Conservation (phyloP, 352 stramenopile genomes). For the Phytophthora melonis region DNA sequence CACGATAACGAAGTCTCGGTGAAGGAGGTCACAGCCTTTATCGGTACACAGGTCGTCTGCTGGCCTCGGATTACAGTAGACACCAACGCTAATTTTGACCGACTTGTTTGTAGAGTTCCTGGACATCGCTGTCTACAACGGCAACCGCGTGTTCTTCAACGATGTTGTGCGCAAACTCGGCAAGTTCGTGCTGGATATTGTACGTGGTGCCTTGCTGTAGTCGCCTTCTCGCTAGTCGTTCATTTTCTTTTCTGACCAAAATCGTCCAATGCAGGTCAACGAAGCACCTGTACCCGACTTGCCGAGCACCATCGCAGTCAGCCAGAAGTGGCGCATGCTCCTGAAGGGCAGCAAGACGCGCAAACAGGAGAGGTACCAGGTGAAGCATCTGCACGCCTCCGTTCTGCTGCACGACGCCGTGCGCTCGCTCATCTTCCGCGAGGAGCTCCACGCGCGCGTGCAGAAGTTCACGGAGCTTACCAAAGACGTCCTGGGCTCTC, state of each 20-base stretch:
- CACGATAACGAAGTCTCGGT: slow-evolving; percentile 47
- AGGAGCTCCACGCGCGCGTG: slow-evolving; percentile 66
- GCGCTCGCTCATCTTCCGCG: slow-evolving; percentile 62
- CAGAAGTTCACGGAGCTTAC: slow-evolving; percentile 60
- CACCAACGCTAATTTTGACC: not conserved
- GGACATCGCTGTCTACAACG: slow-evolving; percentile 58
- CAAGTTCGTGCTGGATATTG: slow-evolving; percentile 71
- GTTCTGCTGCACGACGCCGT: slow-evolving; percentile 62
- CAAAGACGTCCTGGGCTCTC: slow-evolving; percentile 6
- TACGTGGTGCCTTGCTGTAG: slow-evolving; percentile 25
- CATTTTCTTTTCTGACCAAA: not conserved
- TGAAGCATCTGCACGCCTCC: slow-evolving; percentile 63
- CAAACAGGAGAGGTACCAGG: slow-evolving; percentile 59
- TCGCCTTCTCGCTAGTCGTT: slow-evolving; percentile 14
- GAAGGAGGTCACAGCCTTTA: slow-evolving; percentile 65
- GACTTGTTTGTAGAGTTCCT: slow-evolving; percentile 42
- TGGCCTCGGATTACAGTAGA: not conserved
- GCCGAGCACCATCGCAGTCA: slow-evolving; percentile 55
- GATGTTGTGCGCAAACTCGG: slow-evolving; percentile 61
- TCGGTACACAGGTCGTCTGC: slow-evolving; percentile 42
- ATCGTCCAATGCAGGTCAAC: slow-evolving; percentile 43
- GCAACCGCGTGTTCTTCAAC: slow-evolving; percentile 69
- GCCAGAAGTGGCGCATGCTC: slow-evolving; percentile 62
- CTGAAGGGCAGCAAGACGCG: slow-evolving; percentile 61
- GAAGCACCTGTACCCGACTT: slow-evolving; percentile 52